These are phyloP conservation scores for Rhodotorula graminis DNA, from an alignment of 768 basidiomycete genomes.

Conservation along the genomic window DNA sequence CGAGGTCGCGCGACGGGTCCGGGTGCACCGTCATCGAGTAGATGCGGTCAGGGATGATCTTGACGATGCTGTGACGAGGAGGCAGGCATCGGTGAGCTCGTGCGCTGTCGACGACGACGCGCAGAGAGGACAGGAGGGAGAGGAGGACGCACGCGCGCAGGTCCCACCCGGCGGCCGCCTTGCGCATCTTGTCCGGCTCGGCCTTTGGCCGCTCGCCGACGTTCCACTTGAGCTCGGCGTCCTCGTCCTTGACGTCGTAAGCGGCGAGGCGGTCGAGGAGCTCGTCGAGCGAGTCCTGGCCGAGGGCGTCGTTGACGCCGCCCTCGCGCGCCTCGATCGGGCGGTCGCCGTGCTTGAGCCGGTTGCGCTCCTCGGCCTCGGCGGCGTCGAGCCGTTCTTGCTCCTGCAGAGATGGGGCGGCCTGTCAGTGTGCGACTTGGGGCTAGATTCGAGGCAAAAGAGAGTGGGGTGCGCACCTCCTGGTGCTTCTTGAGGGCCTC, in stretches of 20 bases:
- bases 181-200: not conserved
- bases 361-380: not conserved
- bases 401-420: not conserved
- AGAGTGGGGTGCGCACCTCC: not conserved
- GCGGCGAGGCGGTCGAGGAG: not conserved
- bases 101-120: no score
- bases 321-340: not conserved
- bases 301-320: not conserved
- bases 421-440: not conserved
- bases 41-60: slow-evolving; percentile 47
- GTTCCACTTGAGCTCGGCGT: not conserved
- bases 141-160: slow-evolving; percentile 16
- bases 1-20: slow-evolving; percentile 45
- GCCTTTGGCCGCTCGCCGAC: not conserved
- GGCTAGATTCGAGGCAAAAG: no score
- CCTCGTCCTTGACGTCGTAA: not conserved
- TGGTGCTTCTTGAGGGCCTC: not conserved
- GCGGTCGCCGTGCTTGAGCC: slow-evolving; percentile 12
- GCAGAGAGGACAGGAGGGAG: not conserved
- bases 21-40: slow-evolving; percentile 50
- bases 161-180: not conserved
- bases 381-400: not conserved
- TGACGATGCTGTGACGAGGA: slow-evolving; percentile 14
- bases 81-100: no score
- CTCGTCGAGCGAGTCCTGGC: not conserved